Percentiles rank a stretch among this genome's conserved stretches.
Conservation (phyloP, 768 basidiomycete species). For the Tephrocybe sp. region DNA sequence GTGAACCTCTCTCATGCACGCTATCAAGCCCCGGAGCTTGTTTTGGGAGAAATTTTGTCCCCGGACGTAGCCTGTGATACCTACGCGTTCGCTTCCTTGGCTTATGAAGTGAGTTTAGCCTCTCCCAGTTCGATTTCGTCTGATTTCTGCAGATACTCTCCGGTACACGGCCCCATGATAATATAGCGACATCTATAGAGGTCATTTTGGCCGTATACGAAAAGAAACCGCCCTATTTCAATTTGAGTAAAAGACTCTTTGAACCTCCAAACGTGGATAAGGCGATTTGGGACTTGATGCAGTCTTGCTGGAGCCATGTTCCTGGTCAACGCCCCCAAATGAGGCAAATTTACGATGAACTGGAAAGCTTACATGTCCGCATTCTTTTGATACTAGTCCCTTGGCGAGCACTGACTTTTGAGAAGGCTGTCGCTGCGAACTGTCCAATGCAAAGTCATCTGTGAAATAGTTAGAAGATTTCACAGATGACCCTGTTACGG, state of each 20-base stretch:
- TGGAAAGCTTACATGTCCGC: background rate
- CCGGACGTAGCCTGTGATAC: conserved; percentile 1
- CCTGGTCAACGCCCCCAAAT: conserved; percentile 2
- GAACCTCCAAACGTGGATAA: background rate
- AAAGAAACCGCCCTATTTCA: background rate
- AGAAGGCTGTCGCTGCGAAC: background rate
- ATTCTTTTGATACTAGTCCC: background rate
- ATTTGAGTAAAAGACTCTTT: background rate
- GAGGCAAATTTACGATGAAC: background rate
- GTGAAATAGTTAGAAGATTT: background rate
- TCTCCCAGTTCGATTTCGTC: no score
- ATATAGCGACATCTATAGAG: background rate
- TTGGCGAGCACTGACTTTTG: background rate
- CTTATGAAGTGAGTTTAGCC: background rate
- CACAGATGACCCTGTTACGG: no score
- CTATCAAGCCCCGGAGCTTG: conserved; percentile 6
- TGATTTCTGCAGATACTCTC: no score
- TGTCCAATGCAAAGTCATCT: conserved; percentile 1
- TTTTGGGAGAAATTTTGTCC: background rate
- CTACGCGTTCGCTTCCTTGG: background rate
- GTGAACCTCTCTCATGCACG: background rate
- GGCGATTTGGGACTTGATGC: conserved; percentile 6
- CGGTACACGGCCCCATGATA: background rate
- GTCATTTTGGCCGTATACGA: conserved; percentile 3
- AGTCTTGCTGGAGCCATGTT: conserved; percentile 2